Evolutionary conservation across 1,284 basidiomycete genomes (phyloP).

Genomic region (Trichosporon sp.): DNA sequence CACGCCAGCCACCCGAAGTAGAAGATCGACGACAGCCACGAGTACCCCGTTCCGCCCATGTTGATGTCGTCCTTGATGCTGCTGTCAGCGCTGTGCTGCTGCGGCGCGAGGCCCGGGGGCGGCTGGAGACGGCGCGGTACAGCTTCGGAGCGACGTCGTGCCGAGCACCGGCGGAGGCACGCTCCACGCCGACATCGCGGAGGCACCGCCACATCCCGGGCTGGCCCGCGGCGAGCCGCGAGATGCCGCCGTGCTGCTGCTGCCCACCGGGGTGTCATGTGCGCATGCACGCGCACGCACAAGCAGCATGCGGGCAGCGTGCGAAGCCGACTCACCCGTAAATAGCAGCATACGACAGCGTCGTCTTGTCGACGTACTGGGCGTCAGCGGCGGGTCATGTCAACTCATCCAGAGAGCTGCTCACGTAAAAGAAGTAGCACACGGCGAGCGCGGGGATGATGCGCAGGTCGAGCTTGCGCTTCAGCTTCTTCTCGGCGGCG

Average conservation of each 20-base stretch:
- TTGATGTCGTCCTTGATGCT: slow-evolving; percentile 44
- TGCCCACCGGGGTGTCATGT: not conserved
- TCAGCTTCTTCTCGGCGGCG: slow-evolving; percentile 37
- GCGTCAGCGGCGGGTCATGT: not conserved
- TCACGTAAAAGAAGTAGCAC: slow-evolving; percentile 43
- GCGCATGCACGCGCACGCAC: not conserved
- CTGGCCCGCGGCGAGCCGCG: not conserved
- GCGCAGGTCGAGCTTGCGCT: slow-evolving; percentile 36
- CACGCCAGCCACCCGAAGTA: slow-evolving; percentile 55
- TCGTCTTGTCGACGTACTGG: slow-evolving; percentile 45
- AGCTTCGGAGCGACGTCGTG: not conserved
- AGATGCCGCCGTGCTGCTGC: not conserved
- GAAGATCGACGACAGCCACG: slow-evolving; percentile 49
- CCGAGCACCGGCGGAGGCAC: not conserved
- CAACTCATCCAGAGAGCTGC: slow-evolving; percentile 3
- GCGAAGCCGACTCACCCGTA: slow-evolving; percentile 23
- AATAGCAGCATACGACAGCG: slow-evolving; percentile 45
- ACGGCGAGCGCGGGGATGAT: slow-evolving; percentile 41
- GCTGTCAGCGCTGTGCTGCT: slow-evolving; percentile 1
- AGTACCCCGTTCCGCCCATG: slow-evolving; percentile 39
- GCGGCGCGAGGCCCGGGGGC: not conserved
- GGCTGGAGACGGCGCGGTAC: not conserved
- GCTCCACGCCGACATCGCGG: not conserved
- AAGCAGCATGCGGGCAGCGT: not conserved
- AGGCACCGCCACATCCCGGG: not conserved